These are phyloP conservation scores for Jasminum sambac DNA, from an alignment of 257 asterid species.

Conservation along the genomic window DNA sequence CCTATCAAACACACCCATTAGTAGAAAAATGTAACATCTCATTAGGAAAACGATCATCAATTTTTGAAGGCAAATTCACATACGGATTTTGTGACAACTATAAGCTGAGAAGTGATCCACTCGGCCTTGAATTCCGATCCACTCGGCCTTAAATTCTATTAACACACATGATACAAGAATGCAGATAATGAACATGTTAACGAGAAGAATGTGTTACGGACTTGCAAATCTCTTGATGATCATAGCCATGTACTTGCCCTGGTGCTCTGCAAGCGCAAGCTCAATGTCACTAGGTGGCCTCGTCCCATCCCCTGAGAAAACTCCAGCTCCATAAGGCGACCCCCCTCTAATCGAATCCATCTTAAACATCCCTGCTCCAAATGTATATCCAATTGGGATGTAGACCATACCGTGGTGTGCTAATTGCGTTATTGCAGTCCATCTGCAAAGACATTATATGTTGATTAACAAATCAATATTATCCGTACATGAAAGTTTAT, in stretches of 20 bases:
- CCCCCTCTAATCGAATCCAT: constrained; percentile 47
- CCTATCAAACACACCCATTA: too few species aligned
- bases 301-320: constrained; percentile 55
- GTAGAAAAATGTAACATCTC: neutral
- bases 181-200: neutral
- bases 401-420: constrained; percentile 67
- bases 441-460: constrained; percentile 34
- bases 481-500: too few species aligned
- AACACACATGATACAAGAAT: neutral
- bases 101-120: neutral
- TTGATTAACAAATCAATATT: neutral
- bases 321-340: constrained; percentile 68
- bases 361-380: constrained; percentile 56
- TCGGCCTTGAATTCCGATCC: neutral
- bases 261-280: constrained; percentile 59
- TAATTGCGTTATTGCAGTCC: constrained; percentile 60
- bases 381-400: constrained; percentile 64
- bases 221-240: constrained; percentile 40
- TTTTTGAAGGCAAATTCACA: neutral
- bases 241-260: constrained; percentile 60
- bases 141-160: neutral
- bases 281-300: constrained; percentile 46
- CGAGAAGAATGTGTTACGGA: constrained; percentile 6
- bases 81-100: neutral
- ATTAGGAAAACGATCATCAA: neutral